phyloP scores from a whole-genome alignment of 371 early-diverging fungal genomes.

The Mortierella sp. region DNA sequence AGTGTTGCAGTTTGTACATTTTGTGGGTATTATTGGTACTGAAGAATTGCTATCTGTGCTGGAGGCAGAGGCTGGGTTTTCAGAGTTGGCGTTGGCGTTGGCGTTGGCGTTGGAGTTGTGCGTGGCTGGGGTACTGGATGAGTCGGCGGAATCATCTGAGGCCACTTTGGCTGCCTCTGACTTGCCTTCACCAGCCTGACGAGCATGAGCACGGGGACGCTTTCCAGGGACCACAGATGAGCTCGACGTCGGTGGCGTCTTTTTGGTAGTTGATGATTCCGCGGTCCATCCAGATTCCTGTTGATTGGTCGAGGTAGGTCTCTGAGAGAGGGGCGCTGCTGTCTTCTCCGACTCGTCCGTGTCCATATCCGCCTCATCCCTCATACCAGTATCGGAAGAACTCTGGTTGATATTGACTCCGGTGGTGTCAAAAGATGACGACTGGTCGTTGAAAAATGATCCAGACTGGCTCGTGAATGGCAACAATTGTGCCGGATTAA shows the following conservation, averaged over 20 bases:
- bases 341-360: constrained; percentile 41
- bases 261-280: constrained; percentile 32
- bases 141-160: constrained; percentile 22
- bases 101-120: constrained; percentile 28
- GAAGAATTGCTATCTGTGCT: constrained; percentile 30
- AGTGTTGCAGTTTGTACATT: constrained; percentile 93
- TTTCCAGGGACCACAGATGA: constrained; percentile 55
- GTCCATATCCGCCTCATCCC: constrained; percentile 50
- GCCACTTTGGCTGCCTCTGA: constrained; percentile 22
- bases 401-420: constrained; percentile 14
- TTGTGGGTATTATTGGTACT: constrained; percentile 56
- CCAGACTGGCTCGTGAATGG: constrained; percentile 49
- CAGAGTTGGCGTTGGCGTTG: constrained; percentile 25
- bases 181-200: constrained; percentile 36
- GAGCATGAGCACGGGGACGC: constrained; percentile 46
- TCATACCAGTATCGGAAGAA: constrained; percentile 17
- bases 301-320: constrained; percentile 7
- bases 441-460: constrained; percentile 46
- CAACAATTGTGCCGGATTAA: constrained; percentile 58
- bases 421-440: constrained; percentile 25
- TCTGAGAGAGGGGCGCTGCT: constrained; percentile 8
- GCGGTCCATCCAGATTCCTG: constrained; percentile 32
- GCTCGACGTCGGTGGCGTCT: constrained; percentile 39
- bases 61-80: constrained; percentile 28
- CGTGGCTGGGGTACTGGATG: constrained; percentile 15